A percentile compares a stretch with the other conserved stretches of the same genome.
Conservation (phyloP, 2,329 filamentous ascomycete species). For the Ascosphaera aggregata region DNA sequence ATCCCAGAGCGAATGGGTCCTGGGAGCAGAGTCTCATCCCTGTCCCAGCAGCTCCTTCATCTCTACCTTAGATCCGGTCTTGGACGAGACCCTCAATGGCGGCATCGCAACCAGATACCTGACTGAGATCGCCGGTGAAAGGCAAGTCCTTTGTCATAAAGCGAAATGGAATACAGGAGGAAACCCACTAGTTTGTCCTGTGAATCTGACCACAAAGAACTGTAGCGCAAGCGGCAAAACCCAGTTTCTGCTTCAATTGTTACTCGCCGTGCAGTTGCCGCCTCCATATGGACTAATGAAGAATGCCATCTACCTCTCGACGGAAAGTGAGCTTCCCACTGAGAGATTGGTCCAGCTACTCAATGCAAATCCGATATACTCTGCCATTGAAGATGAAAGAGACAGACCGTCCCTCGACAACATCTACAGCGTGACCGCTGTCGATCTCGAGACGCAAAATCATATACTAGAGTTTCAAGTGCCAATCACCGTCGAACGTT, state of each 20-base stretch:
- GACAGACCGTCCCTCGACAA: constrained; percentile 43
- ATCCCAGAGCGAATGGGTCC: constrained; percentile 11
- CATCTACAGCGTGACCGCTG: constrained; percentile 60
- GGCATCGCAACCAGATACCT: constrained; percentile 63
- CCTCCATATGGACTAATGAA: constrained; percentile 45
- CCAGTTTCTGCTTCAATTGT: constrained; percentile 66
- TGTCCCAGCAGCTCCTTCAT: constrained; percentile 29
- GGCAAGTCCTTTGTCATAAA: constrained; percentile 21
- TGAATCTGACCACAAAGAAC: constrained; percentile 2
- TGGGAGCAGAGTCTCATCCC: constrained; percentile 13
- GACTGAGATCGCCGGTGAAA: constrained; percentile 81
- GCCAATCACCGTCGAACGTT: constrained; percentile 55
- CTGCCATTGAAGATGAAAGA: constrained; percentile 14
- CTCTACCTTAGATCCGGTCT: constrained; percentile 51
- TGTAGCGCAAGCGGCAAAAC: constrained; percentile 73
- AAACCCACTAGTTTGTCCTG: neutral
- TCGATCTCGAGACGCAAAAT: constrained; percentile 83
- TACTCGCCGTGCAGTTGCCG: constrained; percentile 65
- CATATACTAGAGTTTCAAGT: constrained; percentile 88
- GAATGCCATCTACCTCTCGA: constrained; percentile 79
- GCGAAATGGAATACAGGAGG: neutral
- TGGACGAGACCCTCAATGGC: constrained; percentile 52
- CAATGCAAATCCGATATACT: constrained; percentile 37
- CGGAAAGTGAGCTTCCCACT: constrained; percentile 68
- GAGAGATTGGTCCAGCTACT: constrained; percentile 62